phyloP scores from a whole-genome alignment of 176 grass and related monocot species.

The Canna indica region DNA sequence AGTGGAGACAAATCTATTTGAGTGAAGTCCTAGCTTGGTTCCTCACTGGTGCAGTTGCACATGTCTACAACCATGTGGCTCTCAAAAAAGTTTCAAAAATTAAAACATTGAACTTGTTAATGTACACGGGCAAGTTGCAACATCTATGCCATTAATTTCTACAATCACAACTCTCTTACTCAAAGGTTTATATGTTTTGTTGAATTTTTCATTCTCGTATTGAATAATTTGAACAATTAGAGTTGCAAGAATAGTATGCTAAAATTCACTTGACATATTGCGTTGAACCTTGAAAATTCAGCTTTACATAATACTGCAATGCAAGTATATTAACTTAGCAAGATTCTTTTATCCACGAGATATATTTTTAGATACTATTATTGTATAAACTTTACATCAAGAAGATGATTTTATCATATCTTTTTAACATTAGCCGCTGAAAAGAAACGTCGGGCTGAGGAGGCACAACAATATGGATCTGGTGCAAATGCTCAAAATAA shows the following conservation, averaged over 20 bases:
- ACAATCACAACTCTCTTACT: too few relatives aligned
- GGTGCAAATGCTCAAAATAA: constrained; percentile 45
- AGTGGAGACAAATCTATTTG: too few relatives aligned
- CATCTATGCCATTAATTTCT: too few relatives aligned
- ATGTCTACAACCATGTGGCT: too few relatives aligned
- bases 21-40: too few relatives aligned
- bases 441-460: constrained; percentile 65
- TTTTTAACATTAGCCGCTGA: constrained; percentile 41
- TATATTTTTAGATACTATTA: not conserved
- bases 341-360: not conserved
- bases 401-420: not conserved
- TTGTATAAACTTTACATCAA: not conserved
- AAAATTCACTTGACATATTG: not conserved
- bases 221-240: not conserved
- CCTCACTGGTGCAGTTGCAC: too few relatives aligned
- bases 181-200: not conserved
- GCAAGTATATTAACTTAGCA: not conserved
- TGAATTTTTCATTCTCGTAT: not conserved
- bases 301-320: constrained; percentile 2
- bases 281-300: not conserved
- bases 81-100: too few relatives aligned
- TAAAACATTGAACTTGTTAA: too few relatives aligned
- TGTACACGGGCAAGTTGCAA: too few relatives aligned
- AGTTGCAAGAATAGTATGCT: not conserved
- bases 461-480: constrained; percentile 41